phyloP scores from a whole-genome alignment of 2,329 filamentous ascomycete species.

The Neoscytalidium dimidiatum region DNA sequence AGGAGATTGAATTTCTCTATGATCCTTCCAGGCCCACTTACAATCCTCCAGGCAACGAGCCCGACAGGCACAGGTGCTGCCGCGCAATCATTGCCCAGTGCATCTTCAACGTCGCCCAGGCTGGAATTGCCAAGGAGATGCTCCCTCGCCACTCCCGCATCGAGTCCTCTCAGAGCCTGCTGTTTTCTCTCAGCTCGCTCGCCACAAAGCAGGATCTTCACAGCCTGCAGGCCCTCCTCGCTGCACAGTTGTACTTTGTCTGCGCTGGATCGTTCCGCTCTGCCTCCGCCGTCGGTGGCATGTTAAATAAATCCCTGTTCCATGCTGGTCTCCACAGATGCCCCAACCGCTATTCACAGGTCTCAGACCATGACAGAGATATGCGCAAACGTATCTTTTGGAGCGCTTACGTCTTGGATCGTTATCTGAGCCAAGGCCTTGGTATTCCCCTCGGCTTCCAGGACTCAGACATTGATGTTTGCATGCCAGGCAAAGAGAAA shows the following conservation, averaged over 20 bases:
- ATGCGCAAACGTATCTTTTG: slow-evolving; percentile 58
- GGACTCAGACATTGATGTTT: slow-evolving; percentile 62
- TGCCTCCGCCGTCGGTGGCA: slow-evolving; percentile 57
- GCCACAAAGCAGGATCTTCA: slow-evolving; percentile 17
- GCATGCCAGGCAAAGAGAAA: slow-evolving; percentile 52
- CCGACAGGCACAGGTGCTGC: slow-evolving; percentile 16
- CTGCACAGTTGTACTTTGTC: slow-evolving; percentile 57
- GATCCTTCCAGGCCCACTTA: slow-evolving; percentile 8
- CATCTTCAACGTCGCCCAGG: slow-evolving; percentile 16
- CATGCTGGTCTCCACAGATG: slow-evolving; percentile 62
- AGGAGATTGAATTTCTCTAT: slow-evolving; percentile 22
- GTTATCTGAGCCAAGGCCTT: slow-evolving; percentile 58
- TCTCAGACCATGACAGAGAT: slow-evolving; percentile 48
- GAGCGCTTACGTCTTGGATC: slow-evolving; percentile 58
- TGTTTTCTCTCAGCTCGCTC: slow-evolving; percentile 19
- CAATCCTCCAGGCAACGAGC: not conserved
- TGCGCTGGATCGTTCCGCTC: slow-evolving; percentile 60
- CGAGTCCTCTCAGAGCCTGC: slow-evolving; percentile 16
- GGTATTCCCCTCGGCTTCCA: slow-evolving; percentile 57
- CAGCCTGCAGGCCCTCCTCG: slow-evolving; percentile 51
- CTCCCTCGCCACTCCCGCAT: slow-evolving; percentile 18
- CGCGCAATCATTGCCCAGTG: slow-evolving; percentile 19
- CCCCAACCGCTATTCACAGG: slow-evolving; percentile 54
- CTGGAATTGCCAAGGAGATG: slow-evolving; percentile 1
- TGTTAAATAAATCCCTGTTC: slow-evolving; percentile 58